Base-by-base conservation (phyloP, 495 filamentous ascomycete species). In the Letharia lupina region DNA sequence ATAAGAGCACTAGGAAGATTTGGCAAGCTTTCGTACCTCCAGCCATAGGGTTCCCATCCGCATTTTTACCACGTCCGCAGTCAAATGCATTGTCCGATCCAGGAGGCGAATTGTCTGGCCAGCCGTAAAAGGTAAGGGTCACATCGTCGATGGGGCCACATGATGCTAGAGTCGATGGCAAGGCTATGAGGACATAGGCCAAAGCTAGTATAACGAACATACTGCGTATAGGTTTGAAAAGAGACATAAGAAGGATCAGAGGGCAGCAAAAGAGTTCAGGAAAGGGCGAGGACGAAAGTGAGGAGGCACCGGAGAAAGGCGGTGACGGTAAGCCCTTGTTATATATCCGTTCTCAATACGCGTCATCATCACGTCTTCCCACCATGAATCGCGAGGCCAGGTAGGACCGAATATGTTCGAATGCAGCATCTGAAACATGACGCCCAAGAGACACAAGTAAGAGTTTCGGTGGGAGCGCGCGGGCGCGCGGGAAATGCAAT, bases 91-190 rank as follows among this genome's bases (percentile, higher is more conserved):
- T 79, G 23, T 47, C 76, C 9, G 75, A 63, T 5, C 78, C 78
- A 15, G 79, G 73, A 1, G 79, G 78, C 41, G 68, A 68, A 62
- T 82, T 81, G 70, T 82, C 80, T 41, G 63, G 63, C 63, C 70
- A 79, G 60, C 81, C 73, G 65, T 72, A 77, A 68, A 76, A 77
- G 50, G 75, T 77, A 60, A 63, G 44, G 16, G 41, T 68, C 37
- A 66, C 67, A 12, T 66, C 62, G 20, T 45, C 41, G 20, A 65
- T 65, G 12, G 50, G 52, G n/a, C 33, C 47, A 62, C 67, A 68
- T 10, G 67, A 68, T 35, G 9, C 18, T 47, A 58, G 56, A 42
- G 41, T 35, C 33, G 61, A 67, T 41, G 35, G 39, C 40, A 58
- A 41, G 35, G 52, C 47, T 57, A n/a, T 20, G 52, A 60, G 60